Evolutionary conservation across 2,329 filamentous ascomycete genomes (phyloP), one percentile per base, ranked within the genome.

Genomic region (Apiospora marii): DNA sequence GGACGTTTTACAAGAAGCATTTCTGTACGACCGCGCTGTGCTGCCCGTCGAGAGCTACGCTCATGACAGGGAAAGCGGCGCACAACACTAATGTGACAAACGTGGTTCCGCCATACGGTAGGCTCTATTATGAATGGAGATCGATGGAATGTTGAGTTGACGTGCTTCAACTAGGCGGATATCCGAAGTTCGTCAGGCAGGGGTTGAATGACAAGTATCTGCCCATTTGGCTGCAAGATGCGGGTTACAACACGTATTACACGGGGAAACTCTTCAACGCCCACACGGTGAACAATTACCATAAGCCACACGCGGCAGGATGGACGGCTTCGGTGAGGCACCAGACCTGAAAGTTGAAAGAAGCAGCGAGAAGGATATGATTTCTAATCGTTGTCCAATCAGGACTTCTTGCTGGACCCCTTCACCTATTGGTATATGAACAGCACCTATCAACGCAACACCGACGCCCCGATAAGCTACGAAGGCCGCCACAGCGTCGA

Each of bases 371-470:
- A n/a, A n/a, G n/a, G n/a, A n/a, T n/a, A n/a, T n/a, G n/a, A n/a
- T n/a, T n/a, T n/a, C n/a, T n/a, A n/a, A n/a, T n/a, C n/a, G n/a
- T n/a, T 67, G 2, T n/a, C 4, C 83, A 87, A 14, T 84, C 87
- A 72, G 41, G 87, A 48, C 80, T 80, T 92, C 74, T 82, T 92
- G 0, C 83, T 93, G 0, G 91, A 93, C 74, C 91, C 92, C 0
- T 88, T 86, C 75, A 94, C 92, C 0, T 94, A 94, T 77, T 84
- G 87, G 44, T 94, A 93, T 78, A 85, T 90, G 41, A 93, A 93
- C 77, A 84, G 88, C 2, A 91, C 87, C 5, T 92, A 90, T 78
- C 88, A 91, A 73, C 85, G 89, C 13, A 91, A 94, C 75, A 81
- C 84, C 0, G 86, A 90, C 1, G 72, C 72, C 0, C 83, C 83